These are phyloP conservation scores for Aspergillus luchuensis DNA, from an alignment of 2,329 filamentous ascomycete species.

Conservation along the genomic window DNA sequence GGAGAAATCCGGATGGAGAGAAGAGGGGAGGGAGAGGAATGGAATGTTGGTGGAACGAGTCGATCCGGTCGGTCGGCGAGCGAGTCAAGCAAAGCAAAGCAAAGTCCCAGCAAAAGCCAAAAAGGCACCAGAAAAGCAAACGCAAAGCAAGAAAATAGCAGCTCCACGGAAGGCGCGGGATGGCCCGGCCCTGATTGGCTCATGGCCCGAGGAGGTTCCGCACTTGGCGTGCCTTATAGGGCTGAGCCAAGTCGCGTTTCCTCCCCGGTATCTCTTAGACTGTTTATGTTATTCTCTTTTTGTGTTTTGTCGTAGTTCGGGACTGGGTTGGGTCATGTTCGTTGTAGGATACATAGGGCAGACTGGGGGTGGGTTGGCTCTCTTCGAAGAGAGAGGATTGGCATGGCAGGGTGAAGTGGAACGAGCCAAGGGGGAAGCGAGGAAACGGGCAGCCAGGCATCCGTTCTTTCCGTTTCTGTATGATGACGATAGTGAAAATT, in stretches of 20 bases:
- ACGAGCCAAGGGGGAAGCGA: not conserved
- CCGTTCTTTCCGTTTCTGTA: not conserved
- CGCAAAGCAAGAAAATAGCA: not conserved
- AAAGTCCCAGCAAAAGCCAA: too few species aligned
- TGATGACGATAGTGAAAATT: too few species aligned
- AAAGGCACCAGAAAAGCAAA: too few species aligned
- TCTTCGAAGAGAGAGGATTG: too few species aligned
- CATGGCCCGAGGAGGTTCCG: not conserved
- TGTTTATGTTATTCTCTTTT: not conserved
- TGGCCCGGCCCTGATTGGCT: conserved; percentile 1
- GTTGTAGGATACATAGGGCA: too few species aligned
- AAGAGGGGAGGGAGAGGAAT: not conserved
- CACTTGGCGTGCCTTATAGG: conserved; percentile 13
- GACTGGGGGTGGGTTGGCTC: too few species aligned
- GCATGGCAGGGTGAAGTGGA: too few species aligned
- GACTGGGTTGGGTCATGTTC: not conserved
- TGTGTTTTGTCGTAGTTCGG: not conserved
- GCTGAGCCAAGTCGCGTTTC: conserved; percentile 5
- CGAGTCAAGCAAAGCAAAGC: not conserved
- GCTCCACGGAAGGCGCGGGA: not conserved
- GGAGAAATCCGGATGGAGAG: not conserved
- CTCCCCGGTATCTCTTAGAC: not conserved
- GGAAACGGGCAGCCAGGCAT: not conserved
- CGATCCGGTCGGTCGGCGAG: not conserved
- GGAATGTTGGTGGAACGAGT: not conserved